A percentile compares a stretch with the other conserved stretches of the same genome.
These are phyloP conservation scores for Colletotrichum echinochloae DNA, from an alignment of 2,329 filamentous ascomycete genomes.

Conservation along the genomic window DNA sequence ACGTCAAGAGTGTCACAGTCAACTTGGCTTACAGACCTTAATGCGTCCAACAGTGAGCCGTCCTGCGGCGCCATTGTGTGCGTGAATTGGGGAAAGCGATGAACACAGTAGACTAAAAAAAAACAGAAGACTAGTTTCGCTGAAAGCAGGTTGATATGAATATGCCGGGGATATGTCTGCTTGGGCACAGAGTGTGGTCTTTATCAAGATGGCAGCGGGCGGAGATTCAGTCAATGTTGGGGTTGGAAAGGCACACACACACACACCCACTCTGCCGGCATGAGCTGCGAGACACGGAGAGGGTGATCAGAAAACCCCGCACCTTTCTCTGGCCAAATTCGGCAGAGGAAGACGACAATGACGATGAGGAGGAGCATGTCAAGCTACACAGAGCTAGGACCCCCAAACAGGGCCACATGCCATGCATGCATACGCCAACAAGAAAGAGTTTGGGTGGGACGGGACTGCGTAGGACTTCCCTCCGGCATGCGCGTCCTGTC, in stretches of 20 bases:
- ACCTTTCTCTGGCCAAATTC: neutral
- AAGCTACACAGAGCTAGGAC: conserved; percentile 3
- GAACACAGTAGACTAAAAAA: neutral
- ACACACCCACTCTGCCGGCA: neutral
- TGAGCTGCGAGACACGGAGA: neutral
- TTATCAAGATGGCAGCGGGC: neutral
- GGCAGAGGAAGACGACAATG: neutral
- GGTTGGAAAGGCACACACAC: neutral
- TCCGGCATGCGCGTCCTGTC: neutral
- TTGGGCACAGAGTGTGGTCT: neutral
- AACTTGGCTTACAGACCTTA: conserved; percentile 43
- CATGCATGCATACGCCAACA: conserved; percentile 22
- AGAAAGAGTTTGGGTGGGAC: conserved; percentile 6
- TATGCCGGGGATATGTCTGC: neutral
- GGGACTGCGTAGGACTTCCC: neutral
- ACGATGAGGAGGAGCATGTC: neutral
- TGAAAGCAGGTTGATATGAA: neutral
- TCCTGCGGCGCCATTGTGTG: conserved; percentile 2
- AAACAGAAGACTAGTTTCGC: neutral
- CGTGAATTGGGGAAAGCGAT: neutral
- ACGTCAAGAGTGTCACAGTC: conserved; percentile 54
- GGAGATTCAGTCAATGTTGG: neutral
- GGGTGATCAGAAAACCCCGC: conserved; percentile 16
- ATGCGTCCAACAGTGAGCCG: conserved; percentile 34
- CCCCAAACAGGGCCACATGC: neutral